These are phyloP conservation scores for Schizosaccharomyces lindneri DNA, from an alignment of 805 yeast species.

Conservation along the genomic window DNA sequence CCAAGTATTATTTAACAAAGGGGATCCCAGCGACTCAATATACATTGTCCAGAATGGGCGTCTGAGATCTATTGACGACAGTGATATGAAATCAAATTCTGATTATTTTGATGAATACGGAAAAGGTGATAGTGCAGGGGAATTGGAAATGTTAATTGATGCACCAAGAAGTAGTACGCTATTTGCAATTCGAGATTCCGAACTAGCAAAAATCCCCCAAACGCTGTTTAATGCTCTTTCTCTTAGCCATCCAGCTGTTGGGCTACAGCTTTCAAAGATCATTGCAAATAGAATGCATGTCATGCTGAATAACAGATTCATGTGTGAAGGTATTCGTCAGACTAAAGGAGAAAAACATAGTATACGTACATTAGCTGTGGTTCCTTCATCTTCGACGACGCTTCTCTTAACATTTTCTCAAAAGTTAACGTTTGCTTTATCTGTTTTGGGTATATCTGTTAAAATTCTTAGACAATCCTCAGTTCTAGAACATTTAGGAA, in stretches of 20 bases:
- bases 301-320: slow-evolving; percentile 8
- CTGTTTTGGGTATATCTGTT: slow-evolving; percentile 45
- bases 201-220: slow-evolving; percentile 78
- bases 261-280: slow-evolving; percentile 68
- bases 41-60: slow-evolving; percentile 78
- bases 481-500: slow-evolving; percentile 55
- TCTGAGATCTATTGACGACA: slow-evolving; percentile 29
- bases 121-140: slow-evolving; percentile 86
- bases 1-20: slow-evolving; percentile 50
- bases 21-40: slow-evolving; percentile 72
- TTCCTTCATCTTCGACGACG: slow-evolving; percentile 59
- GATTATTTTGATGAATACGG: slow-evolving; percentile 37
- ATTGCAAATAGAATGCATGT: slow-evolving; percentile 34
- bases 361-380: slow-evolving; percentile 59
- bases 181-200: slow-evolving; percentile 80
- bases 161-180: slow-evolving; percentile 41
- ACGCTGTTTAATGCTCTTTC: slow-evolving; percentile 68
- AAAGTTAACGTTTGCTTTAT: slow-evolving; percentile 43
- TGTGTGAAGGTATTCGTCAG: not conserved
- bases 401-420: slow-evolving; percentile 74
- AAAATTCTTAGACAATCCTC: slow-evolving; percentile 66
- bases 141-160: slow-evolving; percentile 62
- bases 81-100: slow-evolving; percentile 9
- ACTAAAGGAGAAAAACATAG: slow-evolving; percentile 8
- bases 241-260: slow-evolving; percentile 61